A percentile compares a stretch with the other conserved stretches of the same genome.
phyloP scores from a whole-genome alignment of 1,284 basidiomycete genomes.

The Microbotryomycetes sp. region DNA sequence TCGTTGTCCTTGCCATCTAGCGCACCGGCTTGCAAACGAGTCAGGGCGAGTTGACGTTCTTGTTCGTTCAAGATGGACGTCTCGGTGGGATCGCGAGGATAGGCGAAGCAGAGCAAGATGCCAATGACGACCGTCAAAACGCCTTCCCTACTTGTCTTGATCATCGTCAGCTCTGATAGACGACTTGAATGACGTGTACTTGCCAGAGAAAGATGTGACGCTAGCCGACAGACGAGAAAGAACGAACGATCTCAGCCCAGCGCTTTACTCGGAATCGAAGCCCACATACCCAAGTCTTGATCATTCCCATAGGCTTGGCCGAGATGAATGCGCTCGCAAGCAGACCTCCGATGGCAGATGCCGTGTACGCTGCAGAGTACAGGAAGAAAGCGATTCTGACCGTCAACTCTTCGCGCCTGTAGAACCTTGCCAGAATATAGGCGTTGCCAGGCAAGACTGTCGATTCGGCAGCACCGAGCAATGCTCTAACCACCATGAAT shows the following conservation, averaged over 20 bases:
- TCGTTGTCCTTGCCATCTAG: conserved; percentile 25
- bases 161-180: neutral
- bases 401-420: conserved; percentile 30
- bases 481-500: conserved; percentile 32
- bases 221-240: conserved; percentile 20
- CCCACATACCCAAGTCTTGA: neutral
- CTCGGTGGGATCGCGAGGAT: conserved; percentile 30
- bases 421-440: conserved; percentile 36
- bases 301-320: conserved; percentile 14
- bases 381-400: conserved; percentile 32
- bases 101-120: conserved; percentile 30
- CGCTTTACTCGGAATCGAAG: neutral
- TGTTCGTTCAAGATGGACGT: conserved; percentile 30
- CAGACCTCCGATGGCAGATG: conserved; percentile 12
- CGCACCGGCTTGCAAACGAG: conserved; percentile 32
- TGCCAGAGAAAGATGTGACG: conserved; percentile 4
- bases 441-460: conserved; percentile 35
- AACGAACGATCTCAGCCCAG: neutral
- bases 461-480: conserved; percentile 32
- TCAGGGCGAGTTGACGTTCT: conserved; percentile 31
- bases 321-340: conserved; percentile 17
- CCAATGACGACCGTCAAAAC: conserved; percentile 36
- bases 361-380: conserved; percentile 17
- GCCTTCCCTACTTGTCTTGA: conserved; percentile 28
- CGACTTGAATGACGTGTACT: neutral